Evolutionary conservation across 73 alveolate species (phyloP), one percentile per base, ranked within the genome.

Genomic region (Effrenium voratum): DNA sequence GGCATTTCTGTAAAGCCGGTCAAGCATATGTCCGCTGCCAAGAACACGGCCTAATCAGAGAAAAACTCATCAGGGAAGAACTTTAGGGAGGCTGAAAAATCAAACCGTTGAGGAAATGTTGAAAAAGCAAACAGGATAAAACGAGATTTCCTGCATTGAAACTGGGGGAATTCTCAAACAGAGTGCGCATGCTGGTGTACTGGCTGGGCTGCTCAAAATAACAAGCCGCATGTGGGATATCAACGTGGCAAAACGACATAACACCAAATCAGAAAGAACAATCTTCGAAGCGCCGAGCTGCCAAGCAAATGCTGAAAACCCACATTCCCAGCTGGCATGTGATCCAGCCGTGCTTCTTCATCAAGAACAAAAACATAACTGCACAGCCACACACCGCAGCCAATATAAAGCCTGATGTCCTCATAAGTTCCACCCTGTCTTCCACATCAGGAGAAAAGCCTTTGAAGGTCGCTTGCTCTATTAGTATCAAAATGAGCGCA

Each of bases 281-380:
- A n/a, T n/a, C n/a, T n/a, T n/a, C n/a, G n/a, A n/a, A n/a, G n/a
- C n/a, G n/a, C n/a, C n/a, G n/a, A n/a, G n/a, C n/a, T n/a, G n/a
- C n/a, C n/a, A n/a, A n/a, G n/a, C n/a, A n/a, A n/a, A n/a, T n/a
- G n/a, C n/a, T n/a, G n/a, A n/a, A n/a, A 28, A 79, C 90, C 32
- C 15, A 79, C 32, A 79, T 79, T 43, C 70, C 90, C 43, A 79
- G 45, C 90, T 45, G 90, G 47, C 90, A 79, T 46, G 90, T 12
- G 45, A 79, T 79, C 90, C 90, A 79, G 22, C 36, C 66, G 45
- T 79, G 90, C 68, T 79, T 79, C 90, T 44, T 47, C 68, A 43
- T 34, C 44, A 46, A 66, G 57, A 79, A 79, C 43, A 79, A 32
- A 45, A 79, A 43, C 55, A 79, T 44, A 34, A 52, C 63, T 52